Evolutionary conservation across 2,329 filamentous ascomycete species (phyloP), one percentile per base, ranked within the genome.

Genomic region (Lithohypha guttulata): DNA sequence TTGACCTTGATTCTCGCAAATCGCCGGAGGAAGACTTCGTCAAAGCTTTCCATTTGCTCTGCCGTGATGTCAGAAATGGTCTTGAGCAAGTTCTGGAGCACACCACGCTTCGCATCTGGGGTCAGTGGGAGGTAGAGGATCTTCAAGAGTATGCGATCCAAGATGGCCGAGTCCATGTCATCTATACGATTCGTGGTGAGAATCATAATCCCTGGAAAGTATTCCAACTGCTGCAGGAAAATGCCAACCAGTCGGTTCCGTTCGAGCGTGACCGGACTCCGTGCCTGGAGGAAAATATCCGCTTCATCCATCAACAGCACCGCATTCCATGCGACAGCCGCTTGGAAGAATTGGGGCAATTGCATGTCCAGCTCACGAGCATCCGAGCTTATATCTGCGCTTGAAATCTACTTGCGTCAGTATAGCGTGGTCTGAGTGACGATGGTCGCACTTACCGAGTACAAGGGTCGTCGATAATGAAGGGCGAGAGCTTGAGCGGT

Each of bases 401-500:
- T n/a, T n/a, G n/a, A n/a, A n/a, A n/a, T n/a, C n/a, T n/a, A n/a
- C n/a, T n/a, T n/a, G n/a, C n/a, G n/a, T n/a, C n/a, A n/a, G n/a
- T n/a, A n/a, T n/a, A n/a, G n/a, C n/a, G n/a, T n/a, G n/a, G n/a
- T n/a, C n/a, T n/a, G n/a, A n/a, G n/a, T n/a, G n/a, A n/a, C n/a
- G n/a, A n/a, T n/a, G n/a, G n/a, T n/a, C 17, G 27, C 29, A 21
- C 62, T 70, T 13, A 75, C 60, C 1, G 64, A 61, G 39, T 74
- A 64, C 6, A 75, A 63, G 2, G 70, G 71, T 0, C 66, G 63
- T 18, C 61, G 62, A 27, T 64, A 65, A 15, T 69, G 56, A 53
- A 74, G 69, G 4, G 70, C 68, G 2, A 73, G 61, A 27, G 68
- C 69, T 53, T 75, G 70, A 9, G 69, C 70, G 2, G 70, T 75